Base-by-base conservation (phyloP, 352 stramenopile genomes). In the Phytophthora megakarya region DNA sequence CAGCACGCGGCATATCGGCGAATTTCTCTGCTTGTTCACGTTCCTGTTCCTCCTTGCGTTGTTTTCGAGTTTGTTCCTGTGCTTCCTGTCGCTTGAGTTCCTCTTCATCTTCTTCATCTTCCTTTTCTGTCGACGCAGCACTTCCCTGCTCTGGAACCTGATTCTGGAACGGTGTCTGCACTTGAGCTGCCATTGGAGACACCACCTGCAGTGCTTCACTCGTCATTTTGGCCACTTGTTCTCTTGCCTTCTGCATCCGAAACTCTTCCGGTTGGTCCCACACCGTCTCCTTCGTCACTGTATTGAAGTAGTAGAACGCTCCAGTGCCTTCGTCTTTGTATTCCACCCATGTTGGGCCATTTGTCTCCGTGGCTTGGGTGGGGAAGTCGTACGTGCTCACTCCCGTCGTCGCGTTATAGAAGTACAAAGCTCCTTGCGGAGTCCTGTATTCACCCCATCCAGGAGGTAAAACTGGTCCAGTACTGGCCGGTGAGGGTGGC, bases 271-370 rank as follows among this genome's bases (percentile, higher is more conserved):
- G 86, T 39, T 90, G 65, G 44, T 95, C 86, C 86, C 86, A 95
- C n/a, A 92, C 86, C 15, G 76, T 90, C 23, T 76, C 72, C 44
- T 88, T 89, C 0, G 86, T 93, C 16, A 73, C 25, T 8, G 75
- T 86, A 61, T 95, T 85, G 70, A 91, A 92, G 73, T 93, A 95
- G 54, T 95, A 95, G 18, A 73, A 78, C 21, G 89, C 72, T 3
- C 82, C 81, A 10, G 70, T 91, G 1, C 72, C 63, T 43, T 89
- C 73, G 57, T 95, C 86, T 46, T 81, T 90, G 71, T 92, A 95
- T 56, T 95, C 81, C 23, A 88, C 59, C 86, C 86, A 95, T 13
- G 73, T 85, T 0, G 45, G 19, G 1, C 58, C 5, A 16, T 28
- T 57, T 10, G 25, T 5, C 18, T 56, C 37, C 30, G 18, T 16